These are phyloP conservation scores for Elsinoe ampelina DNA, from an alignment of 2,329 filamentous ascomycete species.

Conservation along the genomic window DNA sequence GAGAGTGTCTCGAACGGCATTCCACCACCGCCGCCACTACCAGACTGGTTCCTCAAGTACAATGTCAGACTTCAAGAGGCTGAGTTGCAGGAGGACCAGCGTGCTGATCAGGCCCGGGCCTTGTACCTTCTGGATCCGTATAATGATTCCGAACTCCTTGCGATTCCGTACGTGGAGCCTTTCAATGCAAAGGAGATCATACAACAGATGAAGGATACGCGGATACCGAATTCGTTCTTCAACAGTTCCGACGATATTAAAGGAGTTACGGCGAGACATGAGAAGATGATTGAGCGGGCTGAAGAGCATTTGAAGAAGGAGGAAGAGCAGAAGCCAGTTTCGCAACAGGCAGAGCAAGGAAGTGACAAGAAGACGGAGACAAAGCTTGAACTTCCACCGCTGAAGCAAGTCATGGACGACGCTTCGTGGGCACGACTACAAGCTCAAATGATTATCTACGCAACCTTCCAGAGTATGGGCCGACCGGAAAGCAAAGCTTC, in stretches of 20 bases:
- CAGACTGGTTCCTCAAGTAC: slow-evolving; percentile 30
- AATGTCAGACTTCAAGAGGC: slow-evolving; percentile 25
- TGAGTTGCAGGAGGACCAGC: neutral
- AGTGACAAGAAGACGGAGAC: slow-evolving; percentile 4
- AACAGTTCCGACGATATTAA: neutral
- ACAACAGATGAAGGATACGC: neutral
- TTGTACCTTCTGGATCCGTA: slow-evolving; percentile 8
- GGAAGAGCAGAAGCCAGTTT: neutral
- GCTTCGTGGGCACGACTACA: slow-evolving; percentile 11
- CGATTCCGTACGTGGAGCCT: slow-evolving; percentile 12
- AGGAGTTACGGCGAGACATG: neutral
- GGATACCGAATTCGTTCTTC: neutral
- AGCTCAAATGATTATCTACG: slow-evolving; percentile 14
- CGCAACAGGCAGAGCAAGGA: neutral
- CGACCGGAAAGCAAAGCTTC: slow-evolving; percentile 15
- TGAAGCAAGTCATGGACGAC: slow-evolving; percentile 25
- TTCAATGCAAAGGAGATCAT: neutral
- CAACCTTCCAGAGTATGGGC: slow-evolving; percentile 14
- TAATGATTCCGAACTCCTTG: slow-evolving; percentile 7
- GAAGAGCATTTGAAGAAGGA: neutral
- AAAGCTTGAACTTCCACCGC: slow-evolving; percentile 31
- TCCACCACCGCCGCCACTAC: slow-evolving; percentile 24
- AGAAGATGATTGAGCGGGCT: neutral
- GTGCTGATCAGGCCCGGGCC: neutral
- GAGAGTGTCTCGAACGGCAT: slow-evolving; percentile 11